phyloP scores from a whole-genome alignment of 1,139 yeast genomes.

The Hyphopichia buzzinii region DNA sequence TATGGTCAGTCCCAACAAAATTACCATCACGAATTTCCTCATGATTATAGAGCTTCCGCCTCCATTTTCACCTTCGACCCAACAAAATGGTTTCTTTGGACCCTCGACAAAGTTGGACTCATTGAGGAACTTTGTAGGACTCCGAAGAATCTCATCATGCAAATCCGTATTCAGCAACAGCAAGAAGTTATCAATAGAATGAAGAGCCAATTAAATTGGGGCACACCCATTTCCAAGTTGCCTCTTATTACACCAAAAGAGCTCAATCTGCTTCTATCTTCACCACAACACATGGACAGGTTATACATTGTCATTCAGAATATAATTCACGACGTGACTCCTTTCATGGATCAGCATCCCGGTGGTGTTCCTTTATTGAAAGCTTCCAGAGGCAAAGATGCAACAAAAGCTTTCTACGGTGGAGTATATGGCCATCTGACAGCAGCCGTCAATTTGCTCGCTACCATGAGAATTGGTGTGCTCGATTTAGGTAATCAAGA shows the following conservation, averaged over 20 bases:
- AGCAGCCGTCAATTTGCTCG: constrained; percentile 67
- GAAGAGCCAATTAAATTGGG: constrained; percentile 70
- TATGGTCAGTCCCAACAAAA: constrained; percentile 67
- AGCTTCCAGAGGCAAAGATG: constrained; percentile 69
- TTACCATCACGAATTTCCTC: constrained; percentile 74
- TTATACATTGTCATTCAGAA: constrained; percentile 47
- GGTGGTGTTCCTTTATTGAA: constrained; percentile 63
- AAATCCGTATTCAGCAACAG: constrained; percentile 60
- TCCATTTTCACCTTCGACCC: constrained; percentile 61
- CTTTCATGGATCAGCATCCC: constrained; percentile 71
- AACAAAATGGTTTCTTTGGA: constrained; percentile 57
- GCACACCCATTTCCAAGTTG: constrained; percentile 66
- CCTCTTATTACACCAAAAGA: constrained; percentile 54
- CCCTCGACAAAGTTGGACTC: constrained; percentile 39
- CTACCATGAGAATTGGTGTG: constrained; percentile 74
- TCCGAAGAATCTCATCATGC: constrained; percentile 49
- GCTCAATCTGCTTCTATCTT: constrained; percentile 40
- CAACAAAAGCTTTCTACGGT: constrained; percentile 69
- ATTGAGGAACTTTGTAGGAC: constrained; percentile 40
- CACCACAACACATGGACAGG: constrained; percentile 37
- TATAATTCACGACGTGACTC: constrained; percentile 71
- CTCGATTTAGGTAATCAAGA: constrained; percentile 80
- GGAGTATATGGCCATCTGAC: constrained; percentile 75
- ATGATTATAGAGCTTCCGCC: constrained; percentile 55
- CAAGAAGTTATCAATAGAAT: constrained; percentile 59